These are phyloP conservation scores for Suillus spraguei DNA, from an alignment of 768 basidiomycete genomes.

Conservation along the genomic window DNA sequence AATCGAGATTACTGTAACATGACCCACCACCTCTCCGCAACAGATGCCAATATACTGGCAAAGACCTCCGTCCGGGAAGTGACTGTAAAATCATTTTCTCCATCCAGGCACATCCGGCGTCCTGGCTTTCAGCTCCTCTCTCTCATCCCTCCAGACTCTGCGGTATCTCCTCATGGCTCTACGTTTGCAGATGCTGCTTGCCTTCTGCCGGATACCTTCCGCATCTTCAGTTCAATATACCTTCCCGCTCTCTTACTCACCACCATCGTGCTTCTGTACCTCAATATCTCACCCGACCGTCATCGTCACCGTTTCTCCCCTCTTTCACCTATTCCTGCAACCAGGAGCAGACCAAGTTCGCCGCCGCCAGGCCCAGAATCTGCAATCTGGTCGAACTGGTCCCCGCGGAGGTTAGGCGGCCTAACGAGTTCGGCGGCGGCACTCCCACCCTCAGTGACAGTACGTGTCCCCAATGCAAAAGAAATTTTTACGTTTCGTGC, in stretches of 20 bases:
- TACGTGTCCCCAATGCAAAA: constrained; percentile 40
- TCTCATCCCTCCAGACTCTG: constrained; percentile 41
- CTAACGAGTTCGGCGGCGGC: constrained; percentile 42
- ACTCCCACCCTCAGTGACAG: constrained; percentile 37
- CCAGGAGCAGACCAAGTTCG: constrained; percentile 27
- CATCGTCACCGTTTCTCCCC: constrained; percentile 21
- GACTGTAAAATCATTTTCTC: constrained; percentile 87
- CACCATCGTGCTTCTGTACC: constrained; percentile 45
- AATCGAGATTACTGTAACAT: constrained; percentile 92
- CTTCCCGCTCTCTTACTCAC: constrained; percentile 62
- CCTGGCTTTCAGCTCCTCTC: constrained; percentile 91
- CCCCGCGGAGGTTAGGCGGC: constrained; percentile 40
- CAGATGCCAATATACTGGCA: constrained; percentile 23
- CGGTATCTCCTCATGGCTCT: constrained; percentile 28
- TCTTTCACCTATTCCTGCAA: constrained; percentile 37
- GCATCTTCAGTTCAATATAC: constrained; percentile 64
- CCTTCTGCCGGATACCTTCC: constrained; percentile 71
- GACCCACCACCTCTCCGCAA: constrained; percentile 46
- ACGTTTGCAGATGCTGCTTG: constrained; percentile 73
- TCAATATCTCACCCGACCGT: constrained; percentile 39
- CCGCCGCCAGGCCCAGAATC: constrained; percentile 36
- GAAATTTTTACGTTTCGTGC: constrained; percentile 43
- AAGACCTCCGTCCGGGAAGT: constrained; percentile 61
- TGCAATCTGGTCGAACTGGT: constrained; percentile 42
- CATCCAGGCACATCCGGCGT: constrained; percentile 65